A percentile compares a stretch with the other conserved stretches of the same genome.
These are phyloP conservation scores for Oryza officinalis DNA, from an alignment of 176 grass and related monocot genomes.

Conservation along the genomic window DNA sequence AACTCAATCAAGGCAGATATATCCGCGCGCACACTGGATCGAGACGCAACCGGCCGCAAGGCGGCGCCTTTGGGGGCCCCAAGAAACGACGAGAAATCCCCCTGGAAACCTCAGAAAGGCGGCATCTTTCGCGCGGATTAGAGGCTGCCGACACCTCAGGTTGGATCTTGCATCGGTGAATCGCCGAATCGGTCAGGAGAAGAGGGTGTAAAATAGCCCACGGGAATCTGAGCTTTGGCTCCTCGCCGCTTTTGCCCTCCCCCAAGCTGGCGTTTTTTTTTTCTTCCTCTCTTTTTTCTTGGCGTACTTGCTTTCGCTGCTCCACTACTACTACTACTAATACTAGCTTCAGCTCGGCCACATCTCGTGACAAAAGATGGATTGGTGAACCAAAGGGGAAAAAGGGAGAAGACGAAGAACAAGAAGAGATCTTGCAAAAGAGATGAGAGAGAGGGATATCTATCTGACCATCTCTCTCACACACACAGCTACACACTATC, in stretches of 20 bases:
- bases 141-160: slow-evolving; percentile 42
- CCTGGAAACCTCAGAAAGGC: slow-evolving; percentile 33
- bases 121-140: slow-evolving; percentile 25
- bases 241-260: neutral
- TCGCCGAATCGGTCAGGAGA: slow-evolving; percentile 1
- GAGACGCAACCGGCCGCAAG: neutral
- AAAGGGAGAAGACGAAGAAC: slow-evolving; percentile 38
- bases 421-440: slow-evolving; percentile 45
- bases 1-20: neutral
- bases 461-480: neutral
- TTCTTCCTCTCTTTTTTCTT: neutral
- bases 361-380: slow-evolving; percentile 57
- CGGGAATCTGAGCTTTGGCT: slow-evolving; percentile 51
- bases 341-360: slow-evolving; percentile 24
- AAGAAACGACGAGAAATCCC: slow-evolving; percentile 41
- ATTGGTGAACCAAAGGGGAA: slow-evolving; percentile 12
- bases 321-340: neutral
- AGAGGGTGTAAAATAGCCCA: slow-evolving; percentile 42
- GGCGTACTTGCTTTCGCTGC: slow-evolving; percentile 30
- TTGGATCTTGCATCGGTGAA: slow-evolving; percentile 50
- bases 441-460: neutral
- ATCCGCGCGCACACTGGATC: slow-evolving; percentile 22
- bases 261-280: slow-evolving; percentile 12
- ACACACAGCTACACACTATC: no score
- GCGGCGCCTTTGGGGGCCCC: neutral